These are phyloP conservation scores for Fraxinus sp. DNA, from an alignment of 305 asterid species.

Conservation along the genomic window DNA sequence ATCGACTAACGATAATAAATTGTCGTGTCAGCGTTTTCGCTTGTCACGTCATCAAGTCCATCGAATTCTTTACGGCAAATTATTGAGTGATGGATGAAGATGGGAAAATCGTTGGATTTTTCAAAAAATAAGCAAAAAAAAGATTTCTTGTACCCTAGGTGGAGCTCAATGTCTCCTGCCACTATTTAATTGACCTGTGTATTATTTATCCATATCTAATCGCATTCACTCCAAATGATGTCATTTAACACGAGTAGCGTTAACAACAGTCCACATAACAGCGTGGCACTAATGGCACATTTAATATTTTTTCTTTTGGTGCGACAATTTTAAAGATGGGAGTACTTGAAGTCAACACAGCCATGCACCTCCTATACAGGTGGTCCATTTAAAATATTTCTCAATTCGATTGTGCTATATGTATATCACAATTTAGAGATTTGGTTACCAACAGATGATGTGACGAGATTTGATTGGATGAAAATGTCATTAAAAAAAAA, in stretches of 20 bases:
- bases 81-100: background rate
- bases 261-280: background rate
- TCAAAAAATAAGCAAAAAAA: background rate
- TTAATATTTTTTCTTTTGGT: background rate
- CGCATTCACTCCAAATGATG: too few species aligned
- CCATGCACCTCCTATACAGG: background rate
- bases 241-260: background rate
- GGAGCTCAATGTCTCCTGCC: background rate
- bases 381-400: too few species aligned
- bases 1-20: background rate
- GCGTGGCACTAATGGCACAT: background rate
- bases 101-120: background rate
- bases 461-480: background rate
- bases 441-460: background rate
- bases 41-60: background rate
- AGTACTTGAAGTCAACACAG: background rate
- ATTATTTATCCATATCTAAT: background rate
- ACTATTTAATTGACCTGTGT: background rate
- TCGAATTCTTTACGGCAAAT: background rate
- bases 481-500: background rate
- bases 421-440: background rate
- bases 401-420: background rate
- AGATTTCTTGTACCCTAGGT: background rate
- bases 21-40: background rate
- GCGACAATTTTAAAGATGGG: background rate